A percentile compares a stretch with the other conserved stretches of the same genome.
Conservation (phyloP, 495 filamentous ascomycete genomes). For the Trichoderma orchidacearum region DNA sequence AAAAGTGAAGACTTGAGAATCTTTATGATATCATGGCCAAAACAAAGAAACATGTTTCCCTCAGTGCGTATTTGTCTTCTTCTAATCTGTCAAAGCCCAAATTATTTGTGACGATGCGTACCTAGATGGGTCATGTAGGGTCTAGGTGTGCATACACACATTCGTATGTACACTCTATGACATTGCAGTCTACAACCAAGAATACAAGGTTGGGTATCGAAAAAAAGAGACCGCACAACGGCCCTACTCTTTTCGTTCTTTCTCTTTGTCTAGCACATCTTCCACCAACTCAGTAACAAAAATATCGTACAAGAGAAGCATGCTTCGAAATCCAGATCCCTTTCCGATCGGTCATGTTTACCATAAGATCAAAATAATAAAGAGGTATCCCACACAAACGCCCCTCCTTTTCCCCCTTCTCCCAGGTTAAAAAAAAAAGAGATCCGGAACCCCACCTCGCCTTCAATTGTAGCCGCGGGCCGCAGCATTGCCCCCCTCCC, state of each 20-base stretch:
- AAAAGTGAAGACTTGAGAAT: background rate
- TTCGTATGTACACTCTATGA: no score
- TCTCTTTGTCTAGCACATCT: background rate
- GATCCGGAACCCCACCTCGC: background rate
- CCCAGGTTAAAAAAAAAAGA: background rate
- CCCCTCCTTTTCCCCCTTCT: background rate
- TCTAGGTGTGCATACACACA: no score
- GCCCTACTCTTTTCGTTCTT: background rate
- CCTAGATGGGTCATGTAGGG: no score
- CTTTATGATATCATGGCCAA: background rate
- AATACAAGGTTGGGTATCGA: no score
- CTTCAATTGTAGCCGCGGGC: background rate
- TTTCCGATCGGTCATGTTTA: slow-evolving; percentile 1
- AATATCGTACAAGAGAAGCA: background rate
- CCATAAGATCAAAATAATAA: background rate
- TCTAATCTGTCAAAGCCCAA: no score
- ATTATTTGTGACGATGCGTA: no score
- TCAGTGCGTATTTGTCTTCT: no score
- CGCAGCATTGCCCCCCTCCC: no score
- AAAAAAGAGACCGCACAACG: no score
- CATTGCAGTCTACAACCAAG: no score
- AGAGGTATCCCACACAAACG: background rate
- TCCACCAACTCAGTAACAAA: background rate
- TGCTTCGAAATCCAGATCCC: background rate
- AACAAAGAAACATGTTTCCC: no score